Evolutionary conservation across 2,329 filamentous ascomycete species (phyloP), one percentile per base, ranked within the genome.

Genomic region (Allantophomopsis cytisporea): DNA sequence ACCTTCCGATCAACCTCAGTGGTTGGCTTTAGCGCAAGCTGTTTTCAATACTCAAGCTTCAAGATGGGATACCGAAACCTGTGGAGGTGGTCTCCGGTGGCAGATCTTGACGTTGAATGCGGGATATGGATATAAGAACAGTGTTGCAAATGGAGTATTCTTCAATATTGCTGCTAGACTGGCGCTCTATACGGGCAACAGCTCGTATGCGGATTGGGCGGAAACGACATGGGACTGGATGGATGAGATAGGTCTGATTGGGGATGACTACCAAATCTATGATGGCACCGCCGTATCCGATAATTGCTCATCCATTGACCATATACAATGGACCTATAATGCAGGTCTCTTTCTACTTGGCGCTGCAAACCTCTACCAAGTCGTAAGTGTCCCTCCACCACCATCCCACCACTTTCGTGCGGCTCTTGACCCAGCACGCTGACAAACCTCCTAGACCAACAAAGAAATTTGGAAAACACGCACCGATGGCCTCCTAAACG

Each of bases 21-120:
- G 80, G 74, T 65, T 84, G 4, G 73, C 77, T 4, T 68, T 91
- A 7, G 83, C 80, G 2, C 77, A 86, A 55, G 82, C 79, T 36
- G 81, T 86, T 23, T 91, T 89, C 64, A 84, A 91, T 56, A 79
- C 76, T 4, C 83, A 88, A 52, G 75, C 73, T 2, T 63, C 65
- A 15, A 71, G 83, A 34, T 91, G 83, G 83, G 83, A 88, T 45
- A 30, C 15, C 56, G 56, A 11, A 47, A 63, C 72, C 39, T 93
- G 85, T 49, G 66, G 65, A 13, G 85, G 84, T 30, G 85, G 85
- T 5, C 57, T 91, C 35, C 71, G 82, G 43, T 89, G 83, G 83
- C 86, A 94, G 60, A 87, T 93, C 37, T 89, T 83, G 54, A 66
- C 72, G 1, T 86, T 83, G 65, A 89, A 93, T 54, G 75, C 70